phyloP scores from a whole-genome alignment of 1,139 yeast species.

The Magnusiomyces clavatus region DNA sequence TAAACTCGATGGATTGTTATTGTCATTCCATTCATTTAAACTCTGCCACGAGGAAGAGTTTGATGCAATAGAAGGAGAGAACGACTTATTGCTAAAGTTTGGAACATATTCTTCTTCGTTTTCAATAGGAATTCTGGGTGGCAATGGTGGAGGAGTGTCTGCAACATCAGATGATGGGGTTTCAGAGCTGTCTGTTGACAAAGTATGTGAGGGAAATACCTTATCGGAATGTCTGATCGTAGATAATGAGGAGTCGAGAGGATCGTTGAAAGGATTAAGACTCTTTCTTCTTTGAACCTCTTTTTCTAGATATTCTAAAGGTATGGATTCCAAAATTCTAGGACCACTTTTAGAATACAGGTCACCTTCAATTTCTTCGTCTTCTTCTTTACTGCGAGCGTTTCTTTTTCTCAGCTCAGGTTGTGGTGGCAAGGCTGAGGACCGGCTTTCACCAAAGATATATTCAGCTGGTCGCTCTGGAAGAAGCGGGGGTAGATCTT shows the following conservation, averaged over 20 bases:
- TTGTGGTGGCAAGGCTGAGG: too few species aligned
- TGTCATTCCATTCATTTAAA: too few species aligned
- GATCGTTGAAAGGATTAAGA: background rate
- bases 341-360: background rate
- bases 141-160: constrained; percentile 1
- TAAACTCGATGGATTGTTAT: too few species aligned
- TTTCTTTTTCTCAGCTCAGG: too few species aligned
- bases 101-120: background rate
- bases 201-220: background rate
- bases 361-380: background rate
- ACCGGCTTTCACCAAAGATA: too few species aligned
- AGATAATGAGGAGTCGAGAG: background rate
- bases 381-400: too few species aligned
- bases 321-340: background rate
- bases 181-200: background rate
- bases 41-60: background rate
- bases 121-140: constrained; percentile 1
- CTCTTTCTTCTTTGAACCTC: background rate
- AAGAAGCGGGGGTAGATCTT: too few species aligned
- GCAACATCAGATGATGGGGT: background rate
- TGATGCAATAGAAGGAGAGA: background rate
- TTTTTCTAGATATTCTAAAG: background rate
- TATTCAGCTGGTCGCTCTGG: too few species aligned
- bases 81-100: background rate
- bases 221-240: background rate